Conservation (phyloP, 345 rosid species). For the Populus pruinosa region DNA sequence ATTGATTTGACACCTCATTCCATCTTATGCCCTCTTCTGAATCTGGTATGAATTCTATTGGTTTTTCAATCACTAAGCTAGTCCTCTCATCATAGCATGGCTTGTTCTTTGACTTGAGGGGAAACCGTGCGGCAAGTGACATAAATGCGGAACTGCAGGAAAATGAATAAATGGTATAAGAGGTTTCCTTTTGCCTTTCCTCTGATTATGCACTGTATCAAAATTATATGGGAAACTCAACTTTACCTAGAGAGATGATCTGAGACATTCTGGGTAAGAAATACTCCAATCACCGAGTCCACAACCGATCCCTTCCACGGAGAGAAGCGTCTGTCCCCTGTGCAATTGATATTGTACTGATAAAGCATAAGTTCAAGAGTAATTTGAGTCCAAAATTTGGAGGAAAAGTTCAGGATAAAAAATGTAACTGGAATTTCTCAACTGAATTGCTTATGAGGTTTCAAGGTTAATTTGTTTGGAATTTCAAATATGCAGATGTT, state of each 20-base stretch:
- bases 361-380: slow-evolving; percentile 12
- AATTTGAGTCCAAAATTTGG: neutral
- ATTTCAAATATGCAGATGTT: neutral
- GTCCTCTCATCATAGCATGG: slow-evolving; percentile 35
- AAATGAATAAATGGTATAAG: slow-evolving; percentile 13
- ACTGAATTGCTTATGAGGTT: neutral
- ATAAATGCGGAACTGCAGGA: slow-evolving; percentile 32
- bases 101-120: slow-evolving; percentile 27
- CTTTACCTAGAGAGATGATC: slow-evolving; percentile 35
- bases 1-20: slow-evolving; percentile 36
- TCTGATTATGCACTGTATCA: slow-evolving; percentile 5
- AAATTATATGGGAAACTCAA: slow-evolving; percentile 15
- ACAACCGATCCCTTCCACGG: slow-evolving; percentile 36
- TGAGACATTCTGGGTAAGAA: slow-evolving; percentile 35
- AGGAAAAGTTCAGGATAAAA: neutral
- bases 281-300: slow-evolving; percentile 33
- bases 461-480: neutral
- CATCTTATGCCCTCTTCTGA: slow-evolving; percentile 45
- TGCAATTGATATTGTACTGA: slow-evolving; percentile 12
- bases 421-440: neutral
- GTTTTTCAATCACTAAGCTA: slow-evolving; percentile 35
- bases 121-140: slow-evolving; percentile 29
- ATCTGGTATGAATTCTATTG: slow-evolving; percentile 40
- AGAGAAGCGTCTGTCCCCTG: slow-evolving; percentile 32
- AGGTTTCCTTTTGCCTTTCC: slow-evolving; percentile 4